Evolutionary conservation across 441 rosid genomes (phyloP).

Genomic region (Rhodomyrtus psidioides): DNA sequence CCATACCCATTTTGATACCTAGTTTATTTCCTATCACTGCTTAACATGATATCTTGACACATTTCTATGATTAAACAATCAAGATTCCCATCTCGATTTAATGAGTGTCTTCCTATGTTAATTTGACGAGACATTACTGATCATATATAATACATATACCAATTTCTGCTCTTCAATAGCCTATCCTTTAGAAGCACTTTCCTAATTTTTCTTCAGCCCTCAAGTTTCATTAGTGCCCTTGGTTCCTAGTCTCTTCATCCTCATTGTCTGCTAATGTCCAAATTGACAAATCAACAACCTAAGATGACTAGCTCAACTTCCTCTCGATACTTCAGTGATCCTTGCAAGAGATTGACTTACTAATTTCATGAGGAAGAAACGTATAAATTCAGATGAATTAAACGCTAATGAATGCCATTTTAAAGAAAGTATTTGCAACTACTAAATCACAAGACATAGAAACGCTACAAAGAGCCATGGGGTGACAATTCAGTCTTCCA

Average conservation of each 20-base stretch:
- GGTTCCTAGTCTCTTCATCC: not conserved
- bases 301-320: not conserved
- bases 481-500: not conserved
- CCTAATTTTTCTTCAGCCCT: not conserved
- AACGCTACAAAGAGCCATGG: not conserved
- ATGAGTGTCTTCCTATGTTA: not conserved
- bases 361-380: not conserved
- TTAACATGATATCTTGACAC: not conserved
- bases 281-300: not conserved
- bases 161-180: not conserved
- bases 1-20: not conserved
- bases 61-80: not conserved
- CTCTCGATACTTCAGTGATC: not conserved
- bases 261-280: not conserved
- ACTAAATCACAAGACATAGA: not conserved
- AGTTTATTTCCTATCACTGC: not conserved
- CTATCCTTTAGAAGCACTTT: not conserved
- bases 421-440: not conserved
- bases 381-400: not conserved
- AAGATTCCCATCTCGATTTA: not conserved
- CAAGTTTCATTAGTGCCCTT: not conserved
- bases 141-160: not conserved
- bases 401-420: rapidly evolving
- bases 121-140: rapidly evolving
- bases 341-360: not conserved